Base-by-base conservation (phyloP, 2,329 filamentous ascomycete species). In the Chaetothyriales sp. region DNA sequence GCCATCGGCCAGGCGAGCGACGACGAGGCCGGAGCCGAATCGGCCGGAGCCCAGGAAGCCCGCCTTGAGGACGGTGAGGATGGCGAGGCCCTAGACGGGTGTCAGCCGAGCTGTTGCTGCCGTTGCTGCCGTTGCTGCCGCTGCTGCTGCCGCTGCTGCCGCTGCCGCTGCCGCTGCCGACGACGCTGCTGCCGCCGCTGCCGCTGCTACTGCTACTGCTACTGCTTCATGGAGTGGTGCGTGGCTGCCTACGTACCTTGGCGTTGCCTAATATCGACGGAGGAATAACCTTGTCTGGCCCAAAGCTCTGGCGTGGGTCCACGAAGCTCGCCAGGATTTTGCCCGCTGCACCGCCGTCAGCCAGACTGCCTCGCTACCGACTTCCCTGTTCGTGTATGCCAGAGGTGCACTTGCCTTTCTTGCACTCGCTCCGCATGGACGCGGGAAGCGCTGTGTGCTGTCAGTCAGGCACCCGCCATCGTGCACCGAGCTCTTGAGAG, bases 221-320 rank as follows among this genome's bases (percentile, higher is more conserved):
- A 9, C 29, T 33, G 29, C 29, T 33, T 33, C 29, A 33, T 8
- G 9, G 29, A 33, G 3, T 37, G 5, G 44, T 48, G 37, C 25
- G 37, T n/a, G 13, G 44, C 22, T 25, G 22, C 37, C 43, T 18
- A 18, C 15, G 43, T 71, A 88, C 85, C 81, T 98, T 95, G 63
- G 92, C 92, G 68, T 87, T 87, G 58, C 85, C 85, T 62, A 98
- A 82, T 61, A 98, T 78, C 49, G 83, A 79, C 6, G 90, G 89
- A 48, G 92, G 92, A 62, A 98, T 98, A 66, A 98, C 83, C 70
- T 97, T 97, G 70, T 97, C 92, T 51, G 92, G 90, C 5, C 90
- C 89, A 68, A 97, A 95, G 18, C 90, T 74, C 73, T 97, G 90
- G 65, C 83, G 80, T 18, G 92, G 92, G 66, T 97, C 92, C 66